Base-by-base conservation (phyloP, 2,329 filamentous ascomycete genomes). In the Aspergillus hortae region DNA sequence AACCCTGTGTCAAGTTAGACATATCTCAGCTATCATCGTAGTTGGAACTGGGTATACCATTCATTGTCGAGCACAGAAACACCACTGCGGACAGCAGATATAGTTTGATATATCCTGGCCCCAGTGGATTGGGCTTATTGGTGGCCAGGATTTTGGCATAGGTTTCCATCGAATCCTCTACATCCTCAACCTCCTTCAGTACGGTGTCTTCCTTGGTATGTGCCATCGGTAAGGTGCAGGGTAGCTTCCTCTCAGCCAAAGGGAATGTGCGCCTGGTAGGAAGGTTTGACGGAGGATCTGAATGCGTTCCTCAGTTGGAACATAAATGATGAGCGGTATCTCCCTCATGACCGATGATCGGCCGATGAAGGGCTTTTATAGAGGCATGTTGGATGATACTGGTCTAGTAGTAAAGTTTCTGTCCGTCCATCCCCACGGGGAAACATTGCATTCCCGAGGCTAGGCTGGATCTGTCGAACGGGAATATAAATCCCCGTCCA, bases 21-120 rank as follows among this genome's bases (percentile, higher is more conserved):
- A 38, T 38, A 35, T n/a, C 3, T 48, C 12, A 36, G 21, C 10
- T 48, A 14, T 44, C 41, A 33, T 30, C 14, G 35, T 38, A 11
- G 4, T 17, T 6, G 35, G n/a, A 9, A n/a, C 23, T 14, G n/a
- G 30, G 9, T 14, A 19, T 17, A 51, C 52, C 52, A 46, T 54
- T 54, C 52, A 54, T 54, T 6, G 52, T 54, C 25, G 52, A 54
- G 11, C 52, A 54, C 14, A 54, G 45, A 21, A 54, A 54, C 4
- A 54, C 45, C 17, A 51, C 45, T 1, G 52, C 30, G 27, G 48
- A 51, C n/a, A 54, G 27, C 17, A 51, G n/a, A 51, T 54, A 54
- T 17, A 54, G 40, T 23, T 48, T 48, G 17, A 44, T 48, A 38
- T 54, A 51, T n/a, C 52, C 48, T 19, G 32, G 25, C 14, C 52